phyloP scores from a whole-genome alignment of 345 rosid species.

The Populus ilicifolia region DNA sequence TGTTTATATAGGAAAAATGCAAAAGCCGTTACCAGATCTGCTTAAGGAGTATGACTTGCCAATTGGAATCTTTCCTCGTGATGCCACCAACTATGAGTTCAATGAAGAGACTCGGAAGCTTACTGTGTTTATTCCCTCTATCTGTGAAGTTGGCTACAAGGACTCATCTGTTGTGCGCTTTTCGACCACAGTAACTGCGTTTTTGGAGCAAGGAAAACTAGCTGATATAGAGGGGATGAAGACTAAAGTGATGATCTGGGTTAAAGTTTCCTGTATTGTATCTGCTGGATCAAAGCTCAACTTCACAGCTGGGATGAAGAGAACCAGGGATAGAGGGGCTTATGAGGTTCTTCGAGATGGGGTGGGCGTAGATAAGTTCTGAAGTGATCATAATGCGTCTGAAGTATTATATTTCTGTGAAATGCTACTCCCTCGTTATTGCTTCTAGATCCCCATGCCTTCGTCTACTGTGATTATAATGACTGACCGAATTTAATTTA shows the following conservation, averaged over 20 bases:
- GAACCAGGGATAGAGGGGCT: conserved; percentile 62
- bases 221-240: conserved; percentile 84
- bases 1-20: conserved; percentile 75
- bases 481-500: neutral
- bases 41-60: conserved; percentile 78
- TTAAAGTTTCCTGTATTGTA: conserved; percentile 66
- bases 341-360: conserved; percentile 83
- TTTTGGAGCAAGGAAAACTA: conserved; percentile 79
- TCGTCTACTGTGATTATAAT: conserved; percentile 10
- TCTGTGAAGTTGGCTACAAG: conserved; percentile 86
- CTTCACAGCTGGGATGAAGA: conserved; percentile 77
- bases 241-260: conserved; percentile 86
- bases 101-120: conserved; percentile 74
- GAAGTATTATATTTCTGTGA: conserved; percentile 1
- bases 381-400: conserved; percentile 12
- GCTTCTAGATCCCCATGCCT: neutral
- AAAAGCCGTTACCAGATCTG: conserved; percentile 81
- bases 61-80: conserved; percentile 85
- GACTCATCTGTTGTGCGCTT: conserved; percentile 83
- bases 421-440: neutral
- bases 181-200: conserved; percentile 56
- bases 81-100: conserved; percentile 94
- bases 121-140: conserved; percentile 65
- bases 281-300: conserved; percentile 72
- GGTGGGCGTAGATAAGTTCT: conserved; percentile 70